A percentile compares a stretch with the other conserved stretches of the same genome.
Conservation (phyloP, 139 green algal species). For the Chlorella vulgaris region DNA sequence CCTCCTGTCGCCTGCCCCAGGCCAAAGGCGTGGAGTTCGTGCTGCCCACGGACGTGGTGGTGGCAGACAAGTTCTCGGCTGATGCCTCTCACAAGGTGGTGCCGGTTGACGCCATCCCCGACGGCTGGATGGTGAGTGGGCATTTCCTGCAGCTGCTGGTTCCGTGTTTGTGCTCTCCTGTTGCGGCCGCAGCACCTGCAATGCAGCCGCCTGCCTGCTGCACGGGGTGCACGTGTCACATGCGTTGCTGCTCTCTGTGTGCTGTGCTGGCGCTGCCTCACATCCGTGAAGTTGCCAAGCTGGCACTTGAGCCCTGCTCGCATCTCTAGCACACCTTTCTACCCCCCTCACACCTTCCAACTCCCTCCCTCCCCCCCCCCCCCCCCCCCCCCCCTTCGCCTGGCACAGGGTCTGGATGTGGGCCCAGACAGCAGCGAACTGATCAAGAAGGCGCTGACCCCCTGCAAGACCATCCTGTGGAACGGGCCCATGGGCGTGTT, state of each 20-base stretch:
- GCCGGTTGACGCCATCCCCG: slow-evolving; percentile 83
- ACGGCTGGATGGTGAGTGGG: slow-evolving; percentile 94
- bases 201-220: background rate
- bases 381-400: background rate
- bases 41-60: slow-evolving; percentile 94
- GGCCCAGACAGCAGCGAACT: slow-evolving; percentile 88
- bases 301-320: too few relatives aligned
- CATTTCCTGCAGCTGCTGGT: background rate
- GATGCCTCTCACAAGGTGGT: slow-evolving; percentile 89
- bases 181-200: too few relatives aligned
- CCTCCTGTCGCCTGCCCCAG: background rate
- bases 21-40: slow-evolving; percentile 92
- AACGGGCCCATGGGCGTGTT: slow-evolving; percentile 81
- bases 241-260: too few relatives aligned
- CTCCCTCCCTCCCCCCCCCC: background rate
- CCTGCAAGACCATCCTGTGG: slow-evolving; percentile 97
- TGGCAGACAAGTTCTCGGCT: slow-evolving; percentile 96
- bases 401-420: slow-evolving; percentile 96
- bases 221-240: background rate
- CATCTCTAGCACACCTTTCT: too few relatives aligned
- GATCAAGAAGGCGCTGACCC: slow-evolving; percentile 85
- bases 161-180: too few relatives aligned
- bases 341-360: background rate
- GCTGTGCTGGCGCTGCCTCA: too few relatives aligned
- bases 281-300: too few relatives aligned